These are phyloP conservation scores for Colletotrichum sp. DNA, from an alignment of 2,329 filamentous ascomycete species.

Conservation along the genomic window DNA sequence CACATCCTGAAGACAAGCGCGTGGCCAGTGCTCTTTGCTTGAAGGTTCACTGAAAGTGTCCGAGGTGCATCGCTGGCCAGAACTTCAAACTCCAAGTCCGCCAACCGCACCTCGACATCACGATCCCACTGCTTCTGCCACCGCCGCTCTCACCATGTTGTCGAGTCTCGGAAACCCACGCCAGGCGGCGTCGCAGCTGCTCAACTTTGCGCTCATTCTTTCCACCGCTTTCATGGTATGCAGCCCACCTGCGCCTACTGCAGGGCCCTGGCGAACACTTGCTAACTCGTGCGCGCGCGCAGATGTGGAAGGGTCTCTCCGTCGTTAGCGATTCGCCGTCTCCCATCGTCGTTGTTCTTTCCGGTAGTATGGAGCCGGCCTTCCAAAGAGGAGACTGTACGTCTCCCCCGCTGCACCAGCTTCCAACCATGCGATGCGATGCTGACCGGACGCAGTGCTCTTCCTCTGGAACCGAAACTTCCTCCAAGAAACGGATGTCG, in stretches of 20 bases:
- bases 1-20: neutral
- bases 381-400: slow-evolving; percentile 73
- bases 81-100: slow-evolving; percentile 2
- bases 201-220: slow-evolving; percentile 91
- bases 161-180: slow-evolving; percentile 75
- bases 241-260: neutral
- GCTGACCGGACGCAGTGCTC: slow-evolving; percentile 38
- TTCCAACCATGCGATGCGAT: neutral
- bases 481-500: slow-evolving; percentile 58
- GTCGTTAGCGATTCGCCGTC: slow-evolving; percentile 77
- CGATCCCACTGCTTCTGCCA: neutral
- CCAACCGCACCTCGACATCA: neutral
- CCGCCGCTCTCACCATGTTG: slow-evolving; percentile 60
- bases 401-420: neutral
- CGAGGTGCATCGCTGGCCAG: slow-evolving; percentile 17
- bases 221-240: slow-evolving; percentile 88
- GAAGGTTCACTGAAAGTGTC: neutral
- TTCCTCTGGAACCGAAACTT: slow-evolving; percentile 78
- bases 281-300: neutral
- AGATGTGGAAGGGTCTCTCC: slow-evolving; percentile 89
- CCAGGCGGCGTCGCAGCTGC: slow-evolving; percentile 79
- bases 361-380: slow-evolving; percentile 83
- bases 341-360: slow-evolving; percentile 84
- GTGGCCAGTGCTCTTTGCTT: slow-evolving; percentile 13
- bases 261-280: neutral